Evolutionary conservation across 305 asterid genomes (phyloP).

Genomic region (Solanum hybrid): DNA sequence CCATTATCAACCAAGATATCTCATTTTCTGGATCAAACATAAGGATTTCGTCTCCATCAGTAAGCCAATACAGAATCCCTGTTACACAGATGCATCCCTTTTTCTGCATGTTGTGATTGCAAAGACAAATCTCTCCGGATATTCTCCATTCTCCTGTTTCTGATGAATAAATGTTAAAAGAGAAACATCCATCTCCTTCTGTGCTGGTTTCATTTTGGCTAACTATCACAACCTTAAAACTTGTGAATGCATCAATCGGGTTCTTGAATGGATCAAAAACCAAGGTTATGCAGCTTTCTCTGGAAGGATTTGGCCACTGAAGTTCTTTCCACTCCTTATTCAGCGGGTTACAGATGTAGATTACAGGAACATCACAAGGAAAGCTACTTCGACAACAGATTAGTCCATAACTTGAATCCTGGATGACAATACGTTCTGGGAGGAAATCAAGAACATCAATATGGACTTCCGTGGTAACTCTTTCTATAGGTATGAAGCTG

Average conservation of each 20-base stretch:
- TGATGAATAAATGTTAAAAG: constrained; percentile 42
- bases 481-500: constrained; percentile 37
- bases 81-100: constrained; percentile 32
- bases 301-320: constrained; percentile 31
- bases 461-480: constrained; percentile 7
- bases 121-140: constrained; percentile 29
- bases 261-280: constrained; percentile 34
- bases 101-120: constrained; percentile 18
- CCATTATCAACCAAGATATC: constrained; percentile 31
- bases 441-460: constrained; percentile 39
- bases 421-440: constrained; percentile 40
- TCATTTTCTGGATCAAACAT: constrained; percentile 45
- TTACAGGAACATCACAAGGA: constrained; percentile 19
- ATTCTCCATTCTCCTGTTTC: constrained; percentile 34
- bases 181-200: constrained; percentile 22
- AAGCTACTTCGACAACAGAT: constrained; percentile 42
- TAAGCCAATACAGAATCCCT: constrained; percentile 51
- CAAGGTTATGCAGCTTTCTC: constrained; percentile 28
- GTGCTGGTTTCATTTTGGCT: constrained; percentile 7
- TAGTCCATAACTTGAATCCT: constrained; percentile 48
- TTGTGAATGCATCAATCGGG: constrained; percentile 18
- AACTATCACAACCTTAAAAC: constrained; percentile 35
- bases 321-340: constrained; percentile 40
- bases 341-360: constrained; percentile 47
- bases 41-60: constrained; percentile 40